Evolutionary conservation across 2,329 filamentous ascomycete genomes (phyloP).

Genomic region (Xylaria sp.): DNA sequence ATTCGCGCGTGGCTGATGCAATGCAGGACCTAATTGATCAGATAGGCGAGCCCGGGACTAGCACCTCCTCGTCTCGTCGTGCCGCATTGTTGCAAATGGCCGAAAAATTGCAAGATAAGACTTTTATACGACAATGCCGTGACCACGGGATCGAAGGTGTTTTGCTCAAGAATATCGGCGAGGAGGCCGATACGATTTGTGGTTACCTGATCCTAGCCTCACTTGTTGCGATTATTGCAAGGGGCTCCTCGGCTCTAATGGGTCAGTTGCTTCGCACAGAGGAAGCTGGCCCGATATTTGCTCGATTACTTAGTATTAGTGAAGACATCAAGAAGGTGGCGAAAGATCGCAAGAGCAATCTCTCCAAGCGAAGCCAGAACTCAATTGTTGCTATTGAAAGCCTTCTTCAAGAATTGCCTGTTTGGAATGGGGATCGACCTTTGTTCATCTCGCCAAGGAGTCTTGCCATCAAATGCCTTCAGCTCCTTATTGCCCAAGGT

Average conservation of each 20-base stretch:
- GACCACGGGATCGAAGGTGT: constrained; percentile 74
- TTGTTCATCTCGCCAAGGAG: constrained; percentile 64
- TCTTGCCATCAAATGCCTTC: constrained; percentile 67
- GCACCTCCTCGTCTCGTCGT: constrained; percentile 58
- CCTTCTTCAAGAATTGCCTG: constrained; percentile 55
- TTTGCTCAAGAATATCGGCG: constrained; percentile 66
- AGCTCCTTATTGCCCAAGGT: constrained; percentile 60
- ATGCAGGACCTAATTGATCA: constrained; percentile 68
- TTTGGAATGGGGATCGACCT: constrained; percentile 65
- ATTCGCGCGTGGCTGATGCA: constrained; percentile 69
- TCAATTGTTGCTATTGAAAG: constrained; percentile 61
- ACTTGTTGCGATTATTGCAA: constrained; percentile 66
- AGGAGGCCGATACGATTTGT: constrained; percentile 64
- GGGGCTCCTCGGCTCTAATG: constrained; percentile 64
- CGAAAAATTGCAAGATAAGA: constrained; percentile 64
- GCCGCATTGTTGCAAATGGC: constrained; percentile 65
- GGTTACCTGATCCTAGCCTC: constrained; percentile 69
- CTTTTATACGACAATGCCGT: constrained; percentile 72
- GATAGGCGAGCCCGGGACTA: constrained; percentile 57
- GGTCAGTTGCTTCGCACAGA: constrained; percentile 62
- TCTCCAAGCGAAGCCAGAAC: constrained; percentile 68
- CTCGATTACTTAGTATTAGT: constrained; percentile 57
- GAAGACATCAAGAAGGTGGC: constrained; percentile 65
- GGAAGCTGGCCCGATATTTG: constrained; percentile 60
- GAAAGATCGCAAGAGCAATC: constrained; percentile 68